Evolutionary conservation across 2,329 filamentous ascomycete genomes (phyloP), one percentile per base, ranked within the genome.

Genomic region (Diaporthe sp.): DNA sequence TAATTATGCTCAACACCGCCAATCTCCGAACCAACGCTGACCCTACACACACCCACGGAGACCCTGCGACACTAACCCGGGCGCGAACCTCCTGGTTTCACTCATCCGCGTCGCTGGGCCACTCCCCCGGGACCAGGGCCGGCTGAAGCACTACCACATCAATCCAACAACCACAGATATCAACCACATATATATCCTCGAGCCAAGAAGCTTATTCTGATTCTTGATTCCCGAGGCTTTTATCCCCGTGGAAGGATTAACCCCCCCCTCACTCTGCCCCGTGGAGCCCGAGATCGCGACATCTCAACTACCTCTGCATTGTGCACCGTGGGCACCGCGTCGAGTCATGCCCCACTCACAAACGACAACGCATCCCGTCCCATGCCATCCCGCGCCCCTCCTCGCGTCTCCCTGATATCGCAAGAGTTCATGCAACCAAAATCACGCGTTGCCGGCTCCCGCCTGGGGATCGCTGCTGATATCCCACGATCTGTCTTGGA

Each of bases 261-360:
- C 38, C 38, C 57, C n/a, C 28, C 40, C 28, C 40, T 13, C 45
- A 5, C 13, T 13, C 42, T n/a, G n/a, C 42, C 19, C 30, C 12
- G 60, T 47, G 60, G 64, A 28, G 42, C 42, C 28, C 19, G 38
- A 33, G 33, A 68, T 68, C 64, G 64, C 64, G 64, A 54, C 47
- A 68, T 68, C 7, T 22, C 54, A 6, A 9, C 19, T 25, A 12
- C 35, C 15, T 54, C 7, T 30, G 13, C 52, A 17, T 17, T 19
- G 13, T 17, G 13, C 50, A 25, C 50, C 50, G 8, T 9, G 19
- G 50, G 2, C 58, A 30, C 28, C 17, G 28, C 61, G 42, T 30
- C 64, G 33, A 52, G 45, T 68, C 64, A n/a, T 28, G 64, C 22
- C 64, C 64, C 64, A 68, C 64, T 4, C 33, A n/a, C n/a, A n/a